phyloP scores from a whole-genome alignment of 345 rosid genomes.

The Eucalyptus pauciflora region DNA sequence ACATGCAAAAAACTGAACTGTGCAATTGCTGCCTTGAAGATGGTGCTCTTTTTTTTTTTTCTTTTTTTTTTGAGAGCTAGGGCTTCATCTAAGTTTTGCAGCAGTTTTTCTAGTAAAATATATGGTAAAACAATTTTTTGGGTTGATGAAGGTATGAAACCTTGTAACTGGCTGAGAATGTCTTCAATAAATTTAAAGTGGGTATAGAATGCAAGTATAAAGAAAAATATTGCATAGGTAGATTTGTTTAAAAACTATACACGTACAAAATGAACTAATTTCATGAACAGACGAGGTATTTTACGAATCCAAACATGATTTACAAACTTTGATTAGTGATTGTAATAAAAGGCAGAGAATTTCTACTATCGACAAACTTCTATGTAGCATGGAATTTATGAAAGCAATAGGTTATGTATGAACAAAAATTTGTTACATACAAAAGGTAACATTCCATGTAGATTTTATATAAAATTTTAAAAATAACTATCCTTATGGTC shows the following conservation, averaged over 20 bases:
- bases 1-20: too few relatives aligned
- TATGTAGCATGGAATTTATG: neutral
- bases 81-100: neutral
- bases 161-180: neutral
- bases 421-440: too few relatives aligned
- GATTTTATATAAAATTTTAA: too few relatives aligned
- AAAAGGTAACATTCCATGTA: too few relatives aligned
- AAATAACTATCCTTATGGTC: too few relatives aligned
- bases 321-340: neutral
- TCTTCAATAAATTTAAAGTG: neutral
- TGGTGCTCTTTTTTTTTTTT: too few relatives aligned
- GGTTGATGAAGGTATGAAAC: neutral
- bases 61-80: too few relatives aligned
- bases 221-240: neutral
- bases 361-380: neutral
- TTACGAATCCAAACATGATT: neutral
- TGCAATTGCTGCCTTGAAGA: too few relatives aligned
- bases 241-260: neutral
- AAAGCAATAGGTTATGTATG: too few relatives aligned
- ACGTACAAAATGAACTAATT: neutral
- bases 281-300: neutral
- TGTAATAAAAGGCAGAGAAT: neutral
- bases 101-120: neutral
- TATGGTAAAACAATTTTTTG: neutral
- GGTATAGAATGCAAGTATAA: neutral